phyloP scores from a whole-genome alignment of 208 protist genomes.

The Acanthamoeba divionensis region DNA sequence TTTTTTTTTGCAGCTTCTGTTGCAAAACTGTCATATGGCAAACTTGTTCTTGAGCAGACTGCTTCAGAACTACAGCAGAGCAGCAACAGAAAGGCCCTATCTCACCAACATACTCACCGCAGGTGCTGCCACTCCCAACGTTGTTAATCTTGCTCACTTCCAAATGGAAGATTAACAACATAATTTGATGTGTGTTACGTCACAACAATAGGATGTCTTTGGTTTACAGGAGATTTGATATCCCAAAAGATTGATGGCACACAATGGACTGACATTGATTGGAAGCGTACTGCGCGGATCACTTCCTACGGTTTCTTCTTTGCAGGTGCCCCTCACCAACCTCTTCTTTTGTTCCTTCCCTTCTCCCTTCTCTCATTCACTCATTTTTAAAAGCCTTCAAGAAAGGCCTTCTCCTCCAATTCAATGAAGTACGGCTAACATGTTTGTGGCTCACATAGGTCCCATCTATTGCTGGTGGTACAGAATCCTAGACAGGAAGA shows the following conservation, averaged over 20 bases:
- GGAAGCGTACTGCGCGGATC: not conserved
- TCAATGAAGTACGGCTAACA: not conserved
- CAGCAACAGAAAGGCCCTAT: not conserved
- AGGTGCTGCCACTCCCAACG: not conserved
- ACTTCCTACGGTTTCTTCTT: slow-evolving; percentile 23
- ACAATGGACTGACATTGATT: not conserved
- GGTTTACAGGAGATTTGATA: slow-evolving; percentile 26
- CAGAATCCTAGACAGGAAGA: slow-evolving; percentile 21
- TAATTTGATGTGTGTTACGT: not conserved
- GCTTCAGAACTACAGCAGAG: not conserved
- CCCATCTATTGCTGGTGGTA: slow-evolving; percentile 49
- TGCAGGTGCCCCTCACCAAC: not conserved
- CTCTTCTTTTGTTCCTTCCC: not conserved
- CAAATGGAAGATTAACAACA: not conserved
- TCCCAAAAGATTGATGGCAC: slow-evolving; percentile 22
- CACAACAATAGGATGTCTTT: not conserved
- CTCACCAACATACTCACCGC: slow-evolving; percentile 42
- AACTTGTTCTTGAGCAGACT: not conserved
- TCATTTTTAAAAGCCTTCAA: not conserved
- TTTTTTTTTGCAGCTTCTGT: not conserved
- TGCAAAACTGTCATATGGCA: not conserved
- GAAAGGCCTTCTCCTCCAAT: not conserved
- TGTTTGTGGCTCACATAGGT: too few species aligned
- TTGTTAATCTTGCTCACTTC: not conserved
- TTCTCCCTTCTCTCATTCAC: too few species aligned